phyloP scores from a whole-genome alignment of 2,329 filamentous ascomycete genomes.

The Pyrenophora teres region DNA sequence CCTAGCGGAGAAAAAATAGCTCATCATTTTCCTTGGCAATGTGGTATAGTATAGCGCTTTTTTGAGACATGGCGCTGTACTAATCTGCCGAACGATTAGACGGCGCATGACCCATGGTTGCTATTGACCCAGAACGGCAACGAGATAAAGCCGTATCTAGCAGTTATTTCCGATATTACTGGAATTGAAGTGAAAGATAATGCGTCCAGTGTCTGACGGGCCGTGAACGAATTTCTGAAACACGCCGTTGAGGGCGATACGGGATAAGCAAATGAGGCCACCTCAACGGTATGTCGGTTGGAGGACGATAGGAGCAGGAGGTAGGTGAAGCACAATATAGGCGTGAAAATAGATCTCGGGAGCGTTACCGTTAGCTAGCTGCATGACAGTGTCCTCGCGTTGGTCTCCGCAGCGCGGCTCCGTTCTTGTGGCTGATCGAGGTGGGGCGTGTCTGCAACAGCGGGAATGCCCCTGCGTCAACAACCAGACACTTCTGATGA shows the following conservation, averaged over 20 bases:
- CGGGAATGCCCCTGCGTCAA: conserved; percentile 15
- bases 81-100: too few species aligned
- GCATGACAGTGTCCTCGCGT: conserved; percentile 12
- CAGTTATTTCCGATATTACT: not conserved
- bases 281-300: not conserved
- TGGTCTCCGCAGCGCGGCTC: conserved; percentile 17
- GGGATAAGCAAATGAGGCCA: conserved; percentile 1
- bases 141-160: not conserved
- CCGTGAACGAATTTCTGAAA: conserved; percentile 3
- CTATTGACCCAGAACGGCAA: too few species aligned
- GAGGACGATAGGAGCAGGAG: not conserved
- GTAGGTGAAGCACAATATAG: not conserved
- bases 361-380: conserved; percentile 6
- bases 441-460: conserved; percentile 11
- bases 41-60: too few species aligned
- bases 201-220: not conserved
- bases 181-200: not conserved
- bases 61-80: too few species aligned
- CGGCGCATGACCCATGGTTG: too few species aligned
- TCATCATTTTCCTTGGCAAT: too few species aligned
- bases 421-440: conserved; percentile 11
- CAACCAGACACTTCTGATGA: conserved; percentile 11
- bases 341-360: conserved; percentile 2
- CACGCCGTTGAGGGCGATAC: conserved; percentile 8
- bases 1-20: too few species aligned